These are phyloP conservation scores for Mycena latifolia DNA, from an alignment of 768 basidiomycete genomes.

Conservation along the genomic window DNA sequence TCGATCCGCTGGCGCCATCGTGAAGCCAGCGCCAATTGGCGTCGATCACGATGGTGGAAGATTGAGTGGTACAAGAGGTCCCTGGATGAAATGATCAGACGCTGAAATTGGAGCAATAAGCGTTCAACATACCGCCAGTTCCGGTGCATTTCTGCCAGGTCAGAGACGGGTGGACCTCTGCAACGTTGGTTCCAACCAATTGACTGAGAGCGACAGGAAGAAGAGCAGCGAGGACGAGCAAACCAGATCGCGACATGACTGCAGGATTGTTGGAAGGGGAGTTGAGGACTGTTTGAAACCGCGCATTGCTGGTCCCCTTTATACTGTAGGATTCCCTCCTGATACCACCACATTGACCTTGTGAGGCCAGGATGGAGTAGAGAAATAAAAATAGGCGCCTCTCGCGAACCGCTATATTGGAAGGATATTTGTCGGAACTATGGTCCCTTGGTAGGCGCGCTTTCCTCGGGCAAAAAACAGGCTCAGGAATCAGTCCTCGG, in stretches of 20 bases:
- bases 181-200: constrained; percentile 57
- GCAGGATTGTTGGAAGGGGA: constrained; percentile 5
- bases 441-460: not conserved
- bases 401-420: not conserved
- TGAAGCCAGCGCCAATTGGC: too few species aligned
- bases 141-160: constrained; percentile 53
- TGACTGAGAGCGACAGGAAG: constrained; percentile 49
- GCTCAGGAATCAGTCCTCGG: not conserved
- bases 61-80: too few species aligned
- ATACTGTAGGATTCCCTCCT: not conserved
- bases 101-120: constrained; percentile 1
- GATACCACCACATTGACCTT: not conserved
- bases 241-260: constrained; percentile 19
- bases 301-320: not conserved
- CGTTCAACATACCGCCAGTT: constrained; percentile 39
- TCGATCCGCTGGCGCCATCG: constrained; percentile 47
- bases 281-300: not conserved
- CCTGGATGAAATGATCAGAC: too few species aligned
- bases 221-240: constrained; percentile 32
- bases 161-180: constrained; percentile 60
- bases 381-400: not conserved
- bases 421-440: not conserved
- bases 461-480: not conserved
- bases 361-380: too few species aligned
- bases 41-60: too few species aligned